phyloP scores from a whole-genome alignment of 176 grass and related monocot genomes.

The Eleusine coracana region DNA sequence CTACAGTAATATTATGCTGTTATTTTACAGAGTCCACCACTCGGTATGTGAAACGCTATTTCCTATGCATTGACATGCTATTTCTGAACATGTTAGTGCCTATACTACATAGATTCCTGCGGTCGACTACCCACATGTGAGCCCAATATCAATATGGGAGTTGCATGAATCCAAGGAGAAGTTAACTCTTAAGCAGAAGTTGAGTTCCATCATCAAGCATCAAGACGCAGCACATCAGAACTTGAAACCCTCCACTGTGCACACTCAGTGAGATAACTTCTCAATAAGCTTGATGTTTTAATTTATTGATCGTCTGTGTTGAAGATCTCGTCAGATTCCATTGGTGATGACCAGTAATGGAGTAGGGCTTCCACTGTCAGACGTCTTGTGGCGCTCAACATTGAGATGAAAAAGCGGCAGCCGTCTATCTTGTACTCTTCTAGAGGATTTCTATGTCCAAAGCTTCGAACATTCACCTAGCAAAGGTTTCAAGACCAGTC shows the following conservation, averaged over 20 bases:
- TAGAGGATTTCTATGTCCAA: constrained; percentile 90
- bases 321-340: constrained; percentile 76
- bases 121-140: neutral
- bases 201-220: neutral
- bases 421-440: constrained; percentile 99
- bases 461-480: constrained; percentile 95
- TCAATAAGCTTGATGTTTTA: neutral
- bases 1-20: neutral
- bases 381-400: constrained; percentile 79
- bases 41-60: fast-evolving
- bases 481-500: constrained; percentile 25
- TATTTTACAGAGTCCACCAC: neutral
- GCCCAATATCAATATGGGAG: neutral
- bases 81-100: neutral
- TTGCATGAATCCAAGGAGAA: neutral
- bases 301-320: constrained; percentile 42
- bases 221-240: neutral
- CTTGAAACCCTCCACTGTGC: neutral
- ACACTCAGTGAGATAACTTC: neutral
- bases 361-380: constrained; percentile 77
- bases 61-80: neutral
- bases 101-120: neutral
- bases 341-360: constrained; percentile 79
- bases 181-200: neutral
- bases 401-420: constrained; percentile 94